Conservation (phyloP, 306 rosid species). For the Quercus gilva region DNA sequence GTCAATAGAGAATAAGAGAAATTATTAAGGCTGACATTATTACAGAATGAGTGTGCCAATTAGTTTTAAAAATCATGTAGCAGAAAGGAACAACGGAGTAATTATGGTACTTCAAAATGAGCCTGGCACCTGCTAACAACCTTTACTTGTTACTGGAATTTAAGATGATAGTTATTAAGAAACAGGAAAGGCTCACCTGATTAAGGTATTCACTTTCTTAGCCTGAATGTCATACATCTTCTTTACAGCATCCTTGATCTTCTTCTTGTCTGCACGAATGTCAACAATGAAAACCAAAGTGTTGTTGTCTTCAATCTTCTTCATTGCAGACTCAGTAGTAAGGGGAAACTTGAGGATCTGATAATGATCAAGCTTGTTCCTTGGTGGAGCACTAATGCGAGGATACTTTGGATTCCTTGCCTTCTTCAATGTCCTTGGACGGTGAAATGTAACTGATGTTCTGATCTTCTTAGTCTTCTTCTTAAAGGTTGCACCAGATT, state of each 20-base stretch:
- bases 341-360: slow-evolving; percentile 78
- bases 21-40: too few relatives aligned
- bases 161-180: background rate
- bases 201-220: slow-evolving; percentile 84
- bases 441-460: slow-evolving; percentile 50
- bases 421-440: slow-evolving; percentile 69
- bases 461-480: slow-evolving; percentile 60
- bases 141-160: background rate
- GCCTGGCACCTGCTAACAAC: background rate
- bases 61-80: background rate
- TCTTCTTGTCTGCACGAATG: slow-evolving; percentile 84
- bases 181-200: slow-evolving; percentile 46
- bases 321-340: slow-evolving; percentile 89
- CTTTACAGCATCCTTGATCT: slow-evolving; percentile 79
- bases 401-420: slow-evolving; percentile 83
- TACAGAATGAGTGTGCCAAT: background rate
- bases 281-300: slow-evolving; percentile 87
- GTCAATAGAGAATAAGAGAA: too few relatives aligned
- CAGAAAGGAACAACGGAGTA: background rate
- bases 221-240: slow-evolving; percentile 90
- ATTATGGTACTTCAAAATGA: background rate
- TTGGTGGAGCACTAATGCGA: slow-evolving; percentile 75
- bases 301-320: slow-evolving; percentile 85
- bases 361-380: slow-evolving; percentile 85
- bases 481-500: slow-evolving; percentile 44